These are phyloP conservation scores for Coriolopsis trogii DNA, from an alignment of 1,284 basidiomycete species.

Conservation along the genomic window DNA sequence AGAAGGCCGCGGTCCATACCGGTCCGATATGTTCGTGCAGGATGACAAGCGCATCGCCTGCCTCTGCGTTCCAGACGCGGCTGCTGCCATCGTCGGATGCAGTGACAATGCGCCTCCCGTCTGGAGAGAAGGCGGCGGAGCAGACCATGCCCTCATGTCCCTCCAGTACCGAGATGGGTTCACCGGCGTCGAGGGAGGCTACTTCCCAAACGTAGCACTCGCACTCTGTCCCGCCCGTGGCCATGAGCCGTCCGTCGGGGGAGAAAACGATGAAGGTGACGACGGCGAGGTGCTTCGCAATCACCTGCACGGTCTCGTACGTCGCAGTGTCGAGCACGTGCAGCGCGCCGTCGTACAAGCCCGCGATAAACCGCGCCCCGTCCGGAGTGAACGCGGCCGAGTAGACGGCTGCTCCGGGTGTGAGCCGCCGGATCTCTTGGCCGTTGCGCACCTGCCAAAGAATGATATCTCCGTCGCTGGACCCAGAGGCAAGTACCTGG, in stretches of 20 bases:
- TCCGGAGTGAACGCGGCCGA: constrained; percentile 28
- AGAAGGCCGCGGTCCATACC: no score
- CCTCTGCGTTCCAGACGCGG: no score
- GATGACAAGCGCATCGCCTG: no score
- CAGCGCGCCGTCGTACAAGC: constrained; percentile 25
- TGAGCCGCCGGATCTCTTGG: background rate
- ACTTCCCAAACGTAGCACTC: constrained; percentile 25
- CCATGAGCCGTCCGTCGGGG: constrained; percentile 19
- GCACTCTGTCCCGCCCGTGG: constrained; percentile 24
- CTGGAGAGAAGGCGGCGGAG: constrained; percentile 27
- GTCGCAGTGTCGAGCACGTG: constrained; percentile 28
- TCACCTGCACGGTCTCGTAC: constrained; percentile 1
- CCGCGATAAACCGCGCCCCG: constrained; percentile 26
- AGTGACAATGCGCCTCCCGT: no score
- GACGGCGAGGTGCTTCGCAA: constrained; percentile 19
- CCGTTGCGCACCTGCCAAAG: constrained; percentile 21
- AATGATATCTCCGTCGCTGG: constrained; percentile 20
- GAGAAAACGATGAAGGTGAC: constrained; percentile 30
- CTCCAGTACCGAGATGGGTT: constrained; percentile 5
- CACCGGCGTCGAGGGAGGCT: background rate
- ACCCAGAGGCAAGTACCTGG: constrained; percentile 23
- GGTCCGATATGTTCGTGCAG: no score
- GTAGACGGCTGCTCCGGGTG: constrained; percentile 14
- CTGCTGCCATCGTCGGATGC: no score
- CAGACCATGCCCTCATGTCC: constrained; percentile 23